Evolutionary conservation across 257 asterid species (phyloP).

Genomic region (Handroanthus guayacan): DNA sequence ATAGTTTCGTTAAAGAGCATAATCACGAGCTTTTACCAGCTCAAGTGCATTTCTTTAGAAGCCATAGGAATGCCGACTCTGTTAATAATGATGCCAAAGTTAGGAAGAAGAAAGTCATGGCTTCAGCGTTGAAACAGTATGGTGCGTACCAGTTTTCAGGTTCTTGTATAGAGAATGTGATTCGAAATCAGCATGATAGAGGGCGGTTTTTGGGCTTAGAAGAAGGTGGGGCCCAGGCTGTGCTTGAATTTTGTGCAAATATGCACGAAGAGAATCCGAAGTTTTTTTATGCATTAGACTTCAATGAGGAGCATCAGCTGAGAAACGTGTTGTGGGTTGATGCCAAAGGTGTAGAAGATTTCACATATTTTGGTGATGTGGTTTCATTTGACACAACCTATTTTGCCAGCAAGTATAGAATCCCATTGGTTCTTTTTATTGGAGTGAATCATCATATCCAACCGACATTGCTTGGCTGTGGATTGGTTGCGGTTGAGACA

Average conservation of each 20-base stretch:
- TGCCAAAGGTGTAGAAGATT: conserved; percentile 84
- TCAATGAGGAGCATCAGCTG: conserved; percentile 83
- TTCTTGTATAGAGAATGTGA: conserved; percentile 60
- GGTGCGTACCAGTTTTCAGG: conserved; percentile 67
- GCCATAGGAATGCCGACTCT: conserved; percentile 75
- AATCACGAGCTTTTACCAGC: conserved; percentile 95
- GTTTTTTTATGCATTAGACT: conserved; percentile 77
- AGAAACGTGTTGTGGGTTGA: conserved; percentile 97
- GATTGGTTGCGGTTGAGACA: conserved; percentile 83
- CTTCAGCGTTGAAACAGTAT: conserved; percentile 50
- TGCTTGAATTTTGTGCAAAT: conserved; percentile 69
- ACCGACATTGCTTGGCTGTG: conserved; percentile 85
- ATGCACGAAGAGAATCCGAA: conserved; percentile 89
- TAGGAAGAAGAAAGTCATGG: conserved; percentile 65
- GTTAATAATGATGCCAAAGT: conserved; percentile 58
- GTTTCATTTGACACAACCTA: conserved; percentile 77
- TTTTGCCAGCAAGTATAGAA: conserved; percentile 65
- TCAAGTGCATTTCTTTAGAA: conserved; percentile 85
- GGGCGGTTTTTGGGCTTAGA: conserved; percentile 83
- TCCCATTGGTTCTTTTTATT: conserved; percentile 79
- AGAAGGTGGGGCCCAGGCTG: conserved; percentile 76
- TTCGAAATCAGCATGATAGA: conserved; percentile 80
- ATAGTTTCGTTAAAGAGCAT: conserved; percentile 83
- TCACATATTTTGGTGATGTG: conserved; percentile 67
- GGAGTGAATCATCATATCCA: conserved; percentile 93